A percentile compares a stretch with the other conserved stretches of the same genome.
phyloP scores from a whole-genome alignment of 768 basidiomycete species.

The Baorangia bicolor region DNA sequence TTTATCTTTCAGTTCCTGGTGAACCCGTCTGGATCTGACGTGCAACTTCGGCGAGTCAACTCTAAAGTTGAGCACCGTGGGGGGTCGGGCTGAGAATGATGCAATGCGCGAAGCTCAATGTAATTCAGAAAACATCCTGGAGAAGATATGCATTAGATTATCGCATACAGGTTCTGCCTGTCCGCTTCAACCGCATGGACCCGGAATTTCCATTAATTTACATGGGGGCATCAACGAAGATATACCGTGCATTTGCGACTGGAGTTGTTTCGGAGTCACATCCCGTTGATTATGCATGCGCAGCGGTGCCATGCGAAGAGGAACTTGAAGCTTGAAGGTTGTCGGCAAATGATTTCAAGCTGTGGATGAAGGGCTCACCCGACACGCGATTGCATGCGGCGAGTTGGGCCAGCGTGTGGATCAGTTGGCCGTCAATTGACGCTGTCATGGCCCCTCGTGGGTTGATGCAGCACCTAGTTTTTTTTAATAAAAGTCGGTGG shows the following conservation, averaged over 20 bases:
- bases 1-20: neutral
- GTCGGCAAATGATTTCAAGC: neutral
- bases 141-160: neutral
- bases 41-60: neutral
- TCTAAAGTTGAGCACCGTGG: neutral
- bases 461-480: too few species aligned
- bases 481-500: neutral
- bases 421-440: neutral
- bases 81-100: neutral
- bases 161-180: neutral
- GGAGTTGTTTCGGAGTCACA: neutral
- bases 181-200: neutral
- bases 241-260: neutral
- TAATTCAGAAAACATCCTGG: neutral
- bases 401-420: neutral
- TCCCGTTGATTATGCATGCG: too few species aligned
- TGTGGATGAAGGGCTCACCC: neutral
- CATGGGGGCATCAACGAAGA: neutral
- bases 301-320: neutral
- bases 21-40: neutral
- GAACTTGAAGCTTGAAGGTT: too few species aligned
- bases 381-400: neutral
- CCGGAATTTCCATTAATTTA: neutral
- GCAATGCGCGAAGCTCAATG: neutral
- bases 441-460: too few species aligned